Evolutionary conservation across 2,329 filamentous ascomycete genomes (phyloP).

Genomic region (Rosellinia necatrix): DNA sequence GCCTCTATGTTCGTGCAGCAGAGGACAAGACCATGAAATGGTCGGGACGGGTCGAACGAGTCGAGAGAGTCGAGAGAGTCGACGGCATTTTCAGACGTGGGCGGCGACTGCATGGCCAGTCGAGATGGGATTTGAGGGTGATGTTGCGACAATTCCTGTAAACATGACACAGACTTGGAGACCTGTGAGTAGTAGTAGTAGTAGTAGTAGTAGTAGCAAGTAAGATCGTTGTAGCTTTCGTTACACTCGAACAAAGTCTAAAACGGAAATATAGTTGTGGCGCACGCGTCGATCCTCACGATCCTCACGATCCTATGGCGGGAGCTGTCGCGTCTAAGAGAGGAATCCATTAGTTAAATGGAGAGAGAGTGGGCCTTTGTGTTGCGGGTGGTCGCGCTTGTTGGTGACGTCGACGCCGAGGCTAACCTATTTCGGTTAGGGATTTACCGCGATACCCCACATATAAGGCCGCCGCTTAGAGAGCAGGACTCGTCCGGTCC

Average conservation of each 20-base stretch:
- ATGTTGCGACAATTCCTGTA: no score
- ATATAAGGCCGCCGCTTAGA: no score
- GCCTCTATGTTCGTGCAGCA: slow-evolving; percentile 87
- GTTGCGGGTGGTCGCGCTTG: not conserved
- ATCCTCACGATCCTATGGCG: no score
- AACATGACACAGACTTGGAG: no score
- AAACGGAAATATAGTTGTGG: no score
- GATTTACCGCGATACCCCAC: no score
- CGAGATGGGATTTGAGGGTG: not conserved
- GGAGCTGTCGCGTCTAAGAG: not conserved
- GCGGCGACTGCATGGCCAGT: slow-evolving; percentile 34
- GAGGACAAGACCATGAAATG: slow-evolving; percentile 73
- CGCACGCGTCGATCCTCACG: not conserved
- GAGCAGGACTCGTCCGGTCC: no score
- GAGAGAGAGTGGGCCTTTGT: not conserved
- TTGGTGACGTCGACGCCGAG: not conserved
- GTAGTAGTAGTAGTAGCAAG: no score
- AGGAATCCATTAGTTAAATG: not conserved
- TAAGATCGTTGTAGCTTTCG: no score
- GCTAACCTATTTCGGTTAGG: not conserved
- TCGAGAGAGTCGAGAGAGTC: slow-evolving; percentile 46
- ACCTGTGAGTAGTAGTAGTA: no score
- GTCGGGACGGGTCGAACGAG: slow-evolving; percentile 60
- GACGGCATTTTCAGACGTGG: slow-evolving; percentile 26
- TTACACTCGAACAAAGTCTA: no score